A percentile compares a stretch with the other conserved stretches of the same genome.
Evolutionary conservation across 768 basidiomycete genomes (phyloP).

Genomic region (Sporobolomyces pararoseus): DNA sequence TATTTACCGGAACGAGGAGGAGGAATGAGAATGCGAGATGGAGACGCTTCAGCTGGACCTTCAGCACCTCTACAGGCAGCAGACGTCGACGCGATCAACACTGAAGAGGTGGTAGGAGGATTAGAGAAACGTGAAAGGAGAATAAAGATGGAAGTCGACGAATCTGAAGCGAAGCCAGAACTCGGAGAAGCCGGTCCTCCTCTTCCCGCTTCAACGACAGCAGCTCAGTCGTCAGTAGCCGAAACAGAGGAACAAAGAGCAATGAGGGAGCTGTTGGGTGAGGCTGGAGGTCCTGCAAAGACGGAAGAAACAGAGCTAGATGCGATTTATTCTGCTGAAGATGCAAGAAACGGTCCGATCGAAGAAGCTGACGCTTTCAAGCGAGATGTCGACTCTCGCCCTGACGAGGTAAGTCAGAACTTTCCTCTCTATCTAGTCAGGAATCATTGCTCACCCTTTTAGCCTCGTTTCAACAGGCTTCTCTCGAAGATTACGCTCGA

Average conservation of each 20-base stretch:
- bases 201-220: slow-evolving; percentile 1
- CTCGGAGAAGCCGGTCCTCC: slow-evolving; percentile 49
- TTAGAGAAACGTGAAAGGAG: slow-evolving; percentile 57
- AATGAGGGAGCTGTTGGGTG: slow-evolving; percentile 70
- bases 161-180: neutral
- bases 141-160: slow-evolving; percentile 47
- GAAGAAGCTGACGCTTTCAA: slow-evolving; percentile 64
- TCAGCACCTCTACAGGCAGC: slow-evolving; percentile 64
- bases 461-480: slow-evolving; percentile 52
- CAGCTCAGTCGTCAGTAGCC: no score
- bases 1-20: slow-evolving; percentile 63
- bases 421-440: neutral
- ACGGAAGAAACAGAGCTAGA: slow-evolving; percentile 55
- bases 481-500: slow-evolving; percentile 79
- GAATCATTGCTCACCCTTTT: neutral
- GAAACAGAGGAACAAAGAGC: slow-evolving; percentile 70
- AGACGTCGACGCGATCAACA: slow-evolving; percentile 69
- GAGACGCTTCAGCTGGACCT: slow-evolving; percentile 47
- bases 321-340: slow-evolving; percentile 57
- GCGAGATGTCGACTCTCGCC: slow-evolving; percentile 73
- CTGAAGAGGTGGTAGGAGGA: slow-evolving; percentile 64
- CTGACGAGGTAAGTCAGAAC: slow-evolving; percentile 45
- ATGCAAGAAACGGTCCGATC: slow-evolving; percentile 40
- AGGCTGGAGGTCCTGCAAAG: slow-evolving; percentile 46
- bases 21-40: slow-evolving; percentile 18